A percentile compares a stretch with the other conserved stretches of the same genome.
These are phyloP conservation scores for Lasiosphaeria miniovina DNA, from an alignment of 495 filamentous ascomycete genomes.

Conservation along the genomic window DNA sequence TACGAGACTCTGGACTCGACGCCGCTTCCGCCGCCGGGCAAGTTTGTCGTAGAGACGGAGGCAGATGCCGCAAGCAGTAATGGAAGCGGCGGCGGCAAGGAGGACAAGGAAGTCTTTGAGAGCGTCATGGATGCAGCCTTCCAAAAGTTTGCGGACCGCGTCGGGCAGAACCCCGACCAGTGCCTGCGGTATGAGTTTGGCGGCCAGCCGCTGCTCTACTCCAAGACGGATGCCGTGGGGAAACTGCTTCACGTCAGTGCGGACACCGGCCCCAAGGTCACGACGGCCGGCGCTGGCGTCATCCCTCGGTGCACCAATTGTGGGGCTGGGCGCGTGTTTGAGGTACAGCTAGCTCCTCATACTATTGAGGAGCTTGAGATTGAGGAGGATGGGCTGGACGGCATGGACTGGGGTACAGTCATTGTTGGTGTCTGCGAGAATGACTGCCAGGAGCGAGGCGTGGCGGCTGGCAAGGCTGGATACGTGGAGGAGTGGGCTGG, in stretches of 20 bases:
- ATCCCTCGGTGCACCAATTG: slow-evolving; percentile 78
- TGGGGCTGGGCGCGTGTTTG: slow-evolving; percentile 70
- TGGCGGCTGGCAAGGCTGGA: slow-evolving; percentile 25
- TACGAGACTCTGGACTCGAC: slow-evolving; percentile 75
- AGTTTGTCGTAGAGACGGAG: slow-evolving; percentile 50
- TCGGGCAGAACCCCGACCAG: slow-evolving; percentile 91
- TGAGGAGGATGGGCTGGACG: slow-evolving; percentile 72
- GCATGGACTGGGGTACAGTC: slow-evolving; percentile 99
- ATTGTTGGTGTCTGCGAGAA: slow-evolving; percentile 75
- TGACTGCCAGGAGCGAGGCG: slow-evolving; percentile 32
- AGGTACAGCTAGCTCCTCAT: slow-evolving; percentile 83
- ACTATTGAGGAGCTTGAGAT: slow-evolving; percentile 86
- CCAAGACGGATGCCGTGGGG: slow-evolving; percentile 69
- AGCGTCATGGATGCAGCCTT: slow-evolving; percentile 82
- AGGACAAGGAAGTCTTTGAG: slow-evolving; percentile 81
- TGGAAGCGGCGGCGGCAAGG: slow-evolving; percentile 52
- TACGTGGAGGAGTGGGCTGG: slow-evolving; percentile 95
- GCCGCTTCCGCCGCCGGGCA: slow-evolving; percentile 35
- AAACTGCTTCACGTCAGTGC: slow-evolving; percentile 46
- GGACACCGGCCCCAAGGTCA: slow-evolving; percentile 21
- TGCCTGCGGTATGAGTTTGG: slow-evolving; percentile 88
- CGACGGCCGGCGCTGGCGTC: slow-evolving; percentile 21
- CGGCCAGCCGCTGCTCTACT: slow-evolving; percentile 79
- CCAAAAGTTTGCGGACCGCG: slow-evolving; percentile 82
- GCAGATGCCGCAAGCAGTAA: slow-evolving; percentile 34